phyloP scores from a whole-genome alignment of 768 basidiomycete species.

The Suillus paluster region DNA sequence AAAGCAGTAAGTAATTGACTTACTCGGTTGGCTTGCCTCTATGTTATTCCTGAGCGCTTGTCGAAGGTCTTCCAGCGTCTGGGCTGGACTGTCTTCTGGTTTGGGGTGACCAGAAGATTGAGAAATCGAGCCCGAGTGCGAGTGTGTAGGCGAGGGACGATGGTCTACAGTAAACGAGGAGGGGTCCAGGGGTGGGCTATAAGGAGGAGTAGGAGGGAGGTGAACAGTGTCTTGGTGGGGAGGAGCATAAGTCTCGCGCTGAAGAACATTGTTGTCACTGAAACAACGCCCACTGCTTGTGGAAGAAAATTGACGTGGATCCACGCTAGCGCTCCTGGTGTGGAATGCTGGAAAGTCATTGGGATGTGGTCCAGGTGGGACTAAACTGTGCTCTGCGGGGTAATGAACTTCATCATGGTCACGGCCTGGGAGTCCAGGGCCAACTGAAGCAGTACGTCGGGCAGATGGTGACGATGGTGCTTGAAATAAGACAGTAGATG shows the following conservation, averaged over 20 bases:
- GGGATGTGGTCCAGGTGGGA: not conserved
- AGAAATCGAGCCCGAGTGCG: not conserved
- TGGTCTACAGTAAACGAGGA: not conserved
- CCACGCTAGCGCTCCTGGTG: conserved; percentile 9
- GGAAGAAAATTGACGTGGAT: not conserved
- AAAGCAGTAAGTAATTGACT: not conserved
- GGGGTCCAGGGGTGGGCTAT: conserved; percentile 27
- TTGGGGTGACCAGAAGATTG: not conserved
- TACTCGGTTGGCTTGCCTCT: conserved; percentile 14
- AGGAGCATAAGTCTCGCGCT: conserved; percentile 11
- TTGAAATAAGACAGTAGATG: conserved; percentile 75
- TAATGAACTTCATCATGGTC: conserved; percentile 10
- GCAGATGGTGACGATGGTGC: conserved; percentile 51
- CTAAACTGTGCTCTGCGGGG: not conserved
- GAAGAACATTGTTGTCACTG: conserved; percentile 3
- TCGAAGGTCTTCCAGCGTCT: conserved; percentile 27
- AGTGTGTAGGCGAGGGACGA: not conserved
- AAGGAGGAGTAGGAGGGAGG: conserved; percentile 32
- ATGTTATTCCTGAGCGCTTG: conserved; percentile 18
- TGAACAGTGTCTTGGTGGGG: conserved; percentile 6
- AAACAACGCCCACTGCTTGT: conserved; percentile 4
- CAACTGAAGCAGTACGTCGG: conserved; percentile 26
- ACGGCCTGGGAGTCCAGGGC: conserved; percentile 20
- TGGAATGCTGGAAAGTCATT: not conserved
- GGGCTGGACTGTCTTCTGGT: conserved; percentile 14